Conservation (phyloP, 179 eudicot species). For the Silene vulgaris region DNA sequence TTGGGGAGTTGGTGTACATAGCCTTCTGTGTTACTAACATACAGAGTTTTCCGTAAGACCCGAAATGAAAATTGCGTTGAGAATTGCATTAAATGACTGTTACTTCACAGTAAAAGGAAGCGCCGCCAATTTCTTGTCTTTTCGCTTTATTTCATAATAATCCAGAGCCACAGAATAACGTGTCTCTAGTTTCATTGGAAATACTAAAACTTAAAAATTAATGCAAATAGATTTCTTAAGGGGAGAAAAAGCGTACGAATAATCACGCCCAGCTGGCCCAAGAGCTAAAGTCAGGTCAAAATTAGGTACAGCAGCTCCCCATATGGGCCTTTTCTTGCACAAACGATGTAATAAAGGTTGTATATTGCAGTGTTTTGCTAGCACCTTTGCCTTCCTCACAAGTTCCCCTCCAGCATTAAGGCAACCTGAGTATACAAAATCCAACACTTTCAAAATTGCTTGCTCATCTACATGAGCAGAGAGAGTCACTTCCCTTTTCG, state of each 20-base stretch:
- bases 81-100: no score
- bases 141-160: no score
- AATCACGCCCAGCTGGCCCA: constrained; percentile 43
- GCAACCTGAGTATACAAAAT: constrained; percentile 63
- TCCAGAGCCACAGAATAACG: not conserved
- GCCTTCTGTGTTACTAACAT: no score
- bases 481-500: constrained; percentile 45
- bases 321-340: constrained; percentile 46
- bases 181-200: not conserved
- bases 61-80: no score
- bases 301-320: constrained; percentile 59
- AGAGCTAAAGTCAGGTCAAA: constrained; percentile 63
- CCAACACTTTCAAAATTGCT: constrained; percentile 57
- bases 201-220: not conserved
- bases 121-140: not conserved
- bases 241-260: constrained; percentile 50
- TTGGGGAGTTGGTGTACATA: not conserved
- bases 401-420: constrained; percentile 43
- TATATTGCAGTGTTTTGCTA: constrained; percentile 64
- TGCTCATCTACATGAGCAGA: constrained; percentile 65
- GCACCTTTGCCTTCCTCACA: constrained; percentile 51
- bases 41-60: no score
- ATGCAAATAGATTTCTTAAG: not conserved
- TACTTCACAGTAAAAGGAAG: no score
- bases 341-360: constrained; percentile 51